A percentile compares a stretch with the other conserved stretches of the same genome.
These are phyloP conservation scores for Globisporangium cederbergense DNA, from an alignment of 352 stramenopile genomes.

Conservation along the genomic window DNA sequence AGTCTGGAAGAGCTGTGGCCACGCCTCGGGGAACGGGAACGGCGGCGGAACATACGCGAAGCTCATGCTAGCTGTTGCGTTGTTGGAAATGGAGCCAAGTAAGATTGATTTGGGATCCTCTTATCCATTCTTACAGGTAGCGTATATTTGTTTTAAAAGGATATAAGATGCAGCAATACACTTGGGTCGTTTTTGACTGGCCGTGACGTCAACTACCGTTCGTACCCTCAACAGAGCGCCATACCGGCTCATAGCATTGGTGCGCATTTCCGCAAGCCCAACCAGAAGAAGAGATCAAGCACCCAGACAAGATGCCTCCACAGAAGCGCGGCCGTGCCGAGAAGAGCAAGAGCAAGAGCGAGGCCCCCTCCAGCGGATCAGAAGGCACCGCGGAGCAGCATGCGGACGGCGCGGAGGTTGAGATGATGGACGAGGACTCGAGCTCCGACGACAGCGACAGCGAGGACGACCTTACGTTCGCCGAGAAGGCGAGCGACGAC, in stretches of 20 bases:
- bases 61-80: slow-evolving; percentile 18
- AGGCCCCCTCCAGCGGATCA: background rate
- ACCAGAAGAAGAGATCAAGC: background rate
- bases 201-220: background rate
- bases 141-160: background rate
- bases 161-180: background rate
- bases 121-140: background rate
- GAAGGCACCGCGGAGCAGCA: slow-evolving; percentile 15
- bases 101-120: background rate
- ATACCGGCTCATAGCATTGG: background rate
- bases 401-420: slow-evolving; percentile 25
- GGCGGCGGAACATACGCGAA: slow-evolving; percentile 56
- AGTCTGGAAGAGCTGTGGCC: slow-evolving; percentile 43
- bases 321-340: slow-evolving; percentile 29
- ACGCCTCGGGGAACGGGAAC: slow-evolving; percentile 75
- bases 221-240: slow-evolving; percentile 3
- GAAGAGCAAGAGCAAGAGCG: slow-evolving; percentile 19
- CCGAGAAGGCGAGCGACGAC: slow-evolving; percentile 27
- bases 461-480: slow-evolving; percentile 66
- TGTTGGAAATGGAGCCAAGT: background rate
- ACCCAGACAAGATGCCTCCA: slow-evolving; percentile 22
- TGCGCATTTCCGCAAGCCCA: slow-evolving; percentile 6
- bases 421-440: slow-evolving; percentile 50
- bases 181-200: slow-evolving; percentile 9
- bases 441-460: slow-evolving; percentile 43